A percentile compares a stretch with the other conserved stretches of the same genome.
Evolutionary conservation across 331 rosid species (phyloP).

Genomic region (Malus hybrid): DNA sequence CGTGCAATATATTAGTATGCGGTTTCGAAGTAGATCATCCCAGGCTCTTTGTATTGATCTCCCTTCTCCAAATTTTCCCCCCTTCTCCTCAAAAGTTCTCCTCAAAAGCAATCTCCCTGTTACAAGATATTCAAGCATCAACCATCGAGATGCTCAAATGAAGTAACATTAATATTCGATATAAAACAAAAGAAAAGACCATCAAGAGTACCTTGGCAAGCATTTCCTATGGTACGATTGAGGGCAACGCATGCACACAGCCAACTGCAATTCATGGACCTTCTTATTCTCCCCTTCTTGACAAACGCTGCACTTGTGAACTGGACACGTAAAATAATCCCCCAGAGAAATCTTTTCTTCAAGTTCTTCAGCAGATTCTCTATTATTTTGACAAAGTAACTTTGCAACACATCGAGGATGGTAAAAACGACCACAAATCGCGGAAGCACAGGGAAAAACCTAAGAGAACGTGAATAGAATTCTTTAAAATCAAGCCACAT

Average conservation of each 20-base stretch:
- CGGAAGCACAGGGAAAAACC: neutral
- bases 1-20: conserved; percentile 66
- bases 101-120: conserved; percentile 39
- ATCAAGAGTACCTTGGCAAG: conserved; percentile 43
- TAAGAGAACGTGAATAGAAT: neutral
- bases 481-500: neutral
- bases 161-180: neutral
- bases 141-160: conserved; percentile 3
- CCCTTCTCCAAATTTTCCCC: conserved; percentile 2
- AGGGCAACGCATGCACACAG: conserved; percentile 64
- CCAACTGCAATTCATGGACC: conserved; percentile 45
- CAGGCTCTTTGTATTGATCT: conserved; percentile 43
- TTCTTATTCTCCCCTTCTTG: conserved; percentile 39
- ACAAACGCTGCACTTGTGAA: conserved; percentile 46
- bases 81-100: conserved; percentile 13
- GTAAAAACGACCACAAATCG: neutral
- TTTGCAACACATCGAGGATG: neutral
- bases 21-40: conserved; percentile 42
- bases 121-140: conserved; percentile 31
- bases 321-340: conserved; percentile 55
- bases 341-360: conserved; percentile 27
- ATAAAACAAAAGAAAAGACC: neutral
- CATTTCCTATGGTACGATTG: conserved; percentile 65
- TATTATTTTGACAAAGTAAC: neutral
- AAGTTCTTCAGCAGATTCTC: neutral